Evolutionary conservation across 331 rosid species (phyloP).

Genomic region (Rosa hybrid): DNA sequence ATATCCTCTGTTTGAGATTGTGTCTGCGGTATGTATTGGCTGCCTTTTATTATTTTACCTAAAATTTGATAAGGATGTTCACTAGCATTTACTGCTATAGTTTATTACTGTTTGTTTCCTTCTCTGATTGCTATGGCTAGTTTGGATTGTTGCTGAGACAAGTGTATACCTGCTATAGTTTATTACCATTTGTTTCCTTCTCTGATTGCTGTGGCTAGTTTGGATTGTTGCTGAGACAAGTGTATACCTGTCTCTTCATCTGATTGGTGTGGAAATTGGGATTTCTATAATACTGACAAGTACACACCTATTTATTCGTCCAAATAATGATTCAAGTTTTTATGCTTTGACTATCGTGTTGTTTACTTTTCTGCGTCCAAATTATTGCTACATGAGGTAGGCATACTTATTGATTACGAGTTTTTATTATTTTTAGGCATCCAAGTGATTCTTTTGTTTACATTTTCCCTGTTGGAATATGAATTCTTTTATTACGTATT

Average conservation of each 20-base stretch:
- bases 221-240: neutral
- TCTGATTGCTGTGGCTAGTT: too few relatives aligned
- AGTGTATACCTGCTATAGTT: too few relatives aligned
- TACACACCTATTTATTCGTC: neutral
- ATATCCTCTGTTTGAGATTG: conserved; percentile 68
- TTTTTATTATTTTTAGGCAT: neutral
- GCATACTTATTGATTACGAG: neutral
- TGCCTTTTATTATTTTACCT: neutral
- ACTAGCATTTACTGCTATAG: neutral
- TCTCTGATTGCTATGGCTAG: neutral
- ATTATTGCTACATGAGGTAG: neutral
- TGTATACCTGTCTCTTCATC: neutral
- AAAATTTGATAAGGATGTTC: neutral
- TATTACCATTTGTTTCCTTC: too few relatives aligned
- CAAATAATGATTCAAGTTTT: neutral
- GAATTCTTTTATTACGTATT: neutral
- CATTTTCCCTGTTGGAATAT: neutral
- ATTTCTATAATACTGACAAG: neutral
- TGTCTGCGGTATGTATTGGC: conserved; percentile 71
- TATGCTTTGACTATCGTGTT: neutral
- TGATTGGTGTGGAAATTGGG: neutral
- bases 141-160: neutral
- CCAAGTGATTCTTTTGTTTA: neutral
- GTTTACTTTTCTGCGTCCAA: neutral
- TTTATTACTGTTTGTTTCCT: neutral